Evolutionary conservation across 495 filamentous ascomycete species (phyloP).

Genomic region (Penicillium ucsense): DNA sequence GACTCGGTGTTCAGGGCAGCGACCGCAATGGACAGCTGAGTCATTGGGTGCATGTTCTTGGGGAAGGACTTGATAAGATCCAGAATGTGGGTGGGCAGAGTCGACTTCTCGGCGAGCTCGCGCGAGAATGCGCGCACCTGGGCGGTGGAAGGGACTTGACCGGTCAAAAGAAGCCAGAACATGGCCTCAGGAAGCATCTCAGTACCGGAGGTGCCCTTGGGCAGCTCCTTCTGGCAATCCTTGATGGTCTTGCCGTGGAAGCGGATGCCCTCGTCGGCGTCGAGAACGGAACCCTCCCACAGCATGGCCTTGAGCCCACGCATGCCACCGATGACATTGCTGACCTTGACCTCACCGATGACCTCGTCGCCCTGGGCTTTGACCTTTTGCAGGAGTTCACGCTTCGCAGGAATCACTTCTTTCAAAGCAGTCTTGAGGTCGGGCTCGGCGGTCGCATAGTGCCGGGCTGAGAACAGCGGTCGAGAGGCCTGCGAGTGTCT

Average conservation of each 20-base stretch:
- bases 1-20: conserved; percentile 88
- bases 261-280: conserved; percentile 92
- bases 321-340: conserved; percentile 93
- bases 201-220: conserved; percentile 86
- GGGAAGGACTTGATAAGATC: conserved; percentile 89
- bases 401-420: conserved; percentile 79
- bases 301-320: conserved; percentile 95
- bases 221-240: conserved; percentile 88
- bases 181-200: conserved; percentile 99
- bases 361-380: conserved; percentile 74
- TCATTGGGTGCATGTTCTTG: conserved; percentile 88
- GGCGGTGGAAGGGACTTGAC: conserved; percentile 70
- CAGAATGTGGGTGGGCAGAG: conserved; percentile 73
- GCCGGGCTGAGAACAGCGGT: conserved; percentile 19
- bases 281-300: conserved; percentile 97
- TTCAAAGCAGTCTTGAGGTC: conserved; percentile 80
- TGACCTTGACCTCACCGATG: conserved; percentile 88
- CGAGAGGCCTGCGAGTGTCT: conserved; percentile 12
- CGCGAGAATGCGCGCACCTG: conserved; percentile 76
- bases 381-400: conserved; percentile 83
- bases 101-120: conserved; percentile 77
- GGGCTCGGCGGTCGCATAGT: conserved; percentile 59
- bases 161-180: conserved; percentile 98
- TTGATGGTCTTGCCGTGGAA: conserved; percentile 98
- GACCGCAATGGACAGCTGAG: conserved; percentile 89